Conservation (phyloP, 2,329 filamentous ascomycete genomes). For the Aspergillaceae sp. region DNA sequence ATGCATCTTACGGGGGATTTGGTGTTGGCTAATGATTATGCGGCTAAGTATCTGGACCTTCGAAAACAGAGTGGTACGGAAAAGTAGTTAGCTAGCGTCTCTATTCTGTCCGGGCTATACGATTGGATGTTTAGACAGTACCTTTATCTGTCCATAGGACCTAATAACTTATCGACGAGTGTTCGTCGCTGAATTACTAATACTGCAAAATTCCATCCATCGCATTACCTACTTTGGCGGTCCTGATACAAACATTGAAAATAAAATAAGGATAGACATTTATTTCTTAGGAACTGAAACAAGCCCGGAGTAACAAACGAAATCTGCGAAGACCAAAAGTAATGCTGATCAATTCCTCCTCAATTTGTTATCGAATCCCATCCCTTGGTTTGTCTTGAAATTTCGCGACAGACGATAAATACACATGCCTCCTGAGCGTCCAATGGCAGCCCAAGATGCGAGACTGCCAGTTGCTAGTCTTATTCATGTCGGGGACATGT, state of each 20-base stretch:
- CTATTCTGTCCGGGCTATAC: background rate
- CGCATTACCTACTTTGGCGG: background rate
- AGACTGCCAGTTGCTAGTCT: background rate
- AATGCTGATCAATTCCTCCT: constrained; percentile 4
- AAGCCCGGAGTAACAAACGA: background rate
- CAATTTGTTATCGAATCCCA: constrained; percentile 15
- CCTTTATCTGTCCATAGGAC: too few relatives aligned
- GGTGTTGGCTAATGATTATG: constrained; percentile 56
- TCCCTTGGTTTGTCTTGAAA: too few relatives aligned
- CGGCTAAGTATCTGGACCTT: constrained; percentile 56
- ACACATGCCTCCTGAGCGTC: constrained; percentile 19
- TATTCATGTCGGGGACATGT: constrained; percentile 7
- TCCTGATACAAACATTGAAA: background rate
- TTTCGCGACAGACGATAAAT: constrained; percentile 13
- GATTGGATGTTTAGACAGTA: background rate
- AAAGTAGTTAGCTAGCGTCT: background rate
- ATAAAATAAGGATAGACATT: background rate
- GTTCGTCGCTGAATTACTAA: background rate
- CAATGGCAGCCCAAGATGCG: constrained; percentile 1
- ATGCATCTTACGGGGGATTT: constrained; percentile 61
- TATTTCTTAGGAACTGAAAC: background rate
- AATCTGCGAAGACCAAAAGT: background rate
- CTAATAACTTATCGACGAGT: background rate
- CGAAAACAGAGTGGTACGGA: constrained; percentile 31
- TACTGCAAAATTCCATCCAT: background rate